Base-by-base conservation (phyloP, 164 flowering plant species). In the Stephania cephalantha region DNA sequence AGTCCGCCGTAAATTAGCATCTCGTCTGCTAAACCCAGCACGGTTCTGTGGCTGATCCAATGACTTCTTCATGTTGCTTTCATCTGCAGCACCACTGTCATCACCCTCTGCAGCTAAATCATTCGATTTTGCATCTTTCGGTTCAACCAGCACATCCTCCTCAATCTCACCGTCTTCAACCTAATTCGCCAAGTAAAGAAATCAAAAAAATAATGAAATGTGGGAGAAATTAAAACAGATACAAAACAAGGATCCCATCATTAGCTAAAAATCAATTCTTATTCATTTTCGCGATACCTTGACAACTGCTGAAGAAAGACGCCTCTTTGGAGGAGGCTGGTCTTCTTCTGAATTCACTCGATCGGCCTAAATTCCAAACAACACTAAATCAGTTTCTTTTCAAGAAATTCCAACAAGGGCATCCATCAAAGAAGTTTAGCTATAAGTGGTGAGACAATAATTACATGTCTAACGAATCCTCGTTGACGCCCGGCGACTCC, bases 281-380 rank as follows among this genome's bases (percentile, higher is more conserved):
- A 2, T 48, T 10, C 11, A 50, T 7, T 7, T 50, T 50, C 55
- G 12, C 12, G 15, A 50, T 78, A 93, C 99, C 97, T 88, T 93
- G 35, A 95, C 97, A 79, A 95, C 94, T 48, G 99, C 95, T 2
- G 98, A 95, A 64, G 90, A 90, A 6, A 93, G 85, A 22, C 98
- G 84, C 58, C 93, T 84, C 77, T 95, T 95, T 0, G 92, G 86
- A 7, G 93, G 85, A 67, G 95, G 95, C 72, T 88, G 92, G 73
- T 91, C 95, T 74, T 90, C 94, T 0, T 90, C 94, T 0, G 77
- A 29, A 52, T 90, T 94, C 22, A 68, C 80, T 75, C 89, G 86
- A 70, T 88, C 97, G 3, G 89, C 92, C 98, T 93, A 73, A 64
- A 45, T 9, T 48, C 11, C 12, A 2, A 35, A 35, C 42, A 46